Evolutionary conservation across 2,329 filamentous ascomycete genomes (phyloP).

Genomic region (Lanzia echinophila): DNA sequence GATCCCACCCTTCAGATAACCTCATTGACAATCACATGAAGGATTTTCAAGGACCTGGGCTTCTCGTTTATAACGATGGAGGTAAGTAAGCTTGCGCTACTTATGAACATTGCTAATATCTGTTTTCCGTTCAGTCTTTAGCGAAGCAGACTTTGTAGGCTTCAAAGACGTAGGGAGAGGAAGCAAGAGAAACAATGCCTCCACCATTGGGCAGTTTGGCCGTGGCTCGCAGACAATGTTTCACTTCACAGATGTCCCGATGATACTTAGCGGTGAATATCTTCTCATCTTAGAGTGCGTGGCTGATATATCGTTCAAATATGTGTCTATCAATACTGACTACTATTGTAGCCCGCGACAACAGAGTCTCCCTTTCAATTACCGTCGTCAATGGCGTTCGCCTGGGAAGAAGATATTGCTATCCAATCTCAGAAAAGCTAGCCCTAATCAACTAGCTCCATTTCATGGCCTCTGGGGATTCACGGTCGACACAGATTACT

Average conservation of each 20-base stretch:
- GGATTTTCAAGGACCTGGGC: slow-evolving; percentile 27
- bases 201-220: slow-evolving; percentile 32
- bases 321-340: slow-evolving; percentile 3
- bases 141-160: slow-evolving; percentile 28
- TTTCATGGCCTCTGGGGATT: slow-evolving; percentile 24
- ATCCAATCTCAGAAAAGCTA: slow-evolving; percentile 17
- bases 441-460: slow-evolving; percentile 18
- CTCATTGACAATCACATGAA: slow-evolving; percentile 24
- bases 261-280: slow-evolving; percentile 29
- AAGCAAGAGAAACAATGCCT: slow-evolving; percentile 26
- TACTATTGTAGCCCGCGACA: slow-evolving; percentile 21
- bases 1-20: slow-evolving; percentile 13
- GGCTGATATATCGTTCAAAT: neutral
- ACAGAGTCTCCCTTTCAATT: slow-evolving; percentile 18
- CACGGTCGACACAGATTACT: slow-evolving; percentile 15
- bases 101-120: neutral
- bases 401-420: slow-evolving; percentile 20
- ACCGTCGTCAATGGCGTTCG: slow-evolving; percentile 16
- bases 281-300: slow-evolving; percentile 32
- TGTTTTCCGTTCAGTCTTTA: slow-evolving; percentile 20
- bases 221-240: slow-evolving; percentile 33
- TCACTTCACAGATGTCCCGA: slow-evolving; percentile 32
- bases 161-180: slow-evolving; percentile 31
- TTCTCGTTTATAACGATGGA: slow-evolving; percentile 30
- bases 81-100: slow-evolving; percentile 17